These are phyloP conservation scores for Perkinsus olseni DNA, from an alignment of 169 alveolate genomes.

Conservation along the genomic window DNA sequence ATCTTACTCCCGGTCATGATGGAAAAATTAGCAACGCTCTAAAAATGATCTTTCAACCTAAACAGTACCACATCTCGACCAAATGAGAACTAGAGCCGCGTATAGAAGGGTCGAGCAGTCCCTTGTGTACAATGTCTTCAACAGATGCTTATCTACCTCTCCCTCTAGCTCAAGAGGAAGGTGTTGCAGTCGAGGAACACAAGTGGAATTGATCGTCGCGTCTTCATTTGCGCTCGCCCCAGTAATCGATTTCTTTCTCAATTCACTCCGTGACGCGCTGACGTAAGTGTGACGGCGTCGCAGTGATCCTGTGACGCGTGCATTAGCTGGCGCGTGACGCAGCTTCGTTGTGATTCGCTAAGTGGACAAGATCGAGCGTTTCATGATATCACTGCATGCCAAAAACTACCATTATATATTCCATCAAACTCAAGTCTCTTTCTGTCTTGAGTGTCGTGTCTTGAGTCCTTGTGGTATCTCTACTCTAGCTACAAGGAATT, in stretches of 20 bases:
- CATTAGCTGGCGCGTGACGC: not conserved
- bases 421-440: too few species aligned
- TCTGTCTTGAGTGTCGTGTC: too few species aligned
- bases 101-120: too few species aligned
- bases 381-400: not conserved
- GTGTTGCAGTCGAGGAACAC: not conserved
- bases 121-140: too few species aligned
- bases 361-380: not conserved
- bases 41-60: too few species aligned
- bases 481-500: not conserved
- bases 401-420: not conserved
- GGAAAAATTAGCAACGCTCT: not conserved
- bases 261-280: too few species aligned
- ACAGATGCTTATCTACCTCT: too few species aligned
- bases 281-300: too few species aligned
- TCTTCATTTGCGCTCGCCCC: not conserved
- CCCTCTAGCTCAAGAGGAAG: not conserved
- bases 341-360: not conserved
- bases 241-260: not conserved
- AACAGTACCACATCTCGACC: too few species aligned
- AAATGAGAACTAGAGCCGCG: too few species aligned
- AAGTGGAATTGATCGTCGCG: not conserved
- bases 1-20: constrained; percentile 22
- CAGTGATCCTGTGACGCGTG: too few species aligned
- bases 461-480: not conserved